Base-by-base conservation (phyloP, 2,329 filamentous ascomycete species). In the Xylariaceae sp. region DNA sequence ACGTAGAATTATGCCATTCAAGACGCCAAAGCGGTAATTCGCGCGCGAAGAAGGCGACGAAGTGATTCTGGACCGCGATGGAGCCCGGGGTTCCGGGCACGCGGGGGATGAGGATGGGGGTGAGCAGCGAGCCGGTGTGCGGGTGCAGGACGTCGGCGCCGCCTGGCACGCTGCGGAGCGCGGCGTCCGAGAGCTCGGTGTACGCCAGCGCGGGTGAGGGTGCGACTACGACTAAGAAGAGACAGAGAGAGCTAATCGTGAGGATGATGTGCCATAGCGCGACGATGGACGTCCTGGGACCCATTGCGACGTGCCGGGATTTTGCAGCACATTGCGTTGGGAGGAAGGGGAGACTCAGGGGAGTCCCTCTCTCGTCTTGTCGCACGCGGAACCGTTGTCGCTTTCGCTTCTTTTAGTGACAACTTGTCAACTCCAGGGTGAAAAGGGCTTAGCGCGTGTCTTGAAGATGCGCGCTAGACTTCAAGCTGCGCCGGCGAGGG, bases 1-100 rank as follows among this genome's bases (percentile, higher is more conserved):
- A 83, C 0, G 90, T 93, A n/a, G 89, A 92, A 75, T 97, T 97
- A 71, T 99, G 93, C 76, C 90, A 90, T 52, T 87, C 81, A 49
- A 96, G 73, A 4, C 78, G 82, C 94, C 94, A 99, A 41, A 83
- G 77, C 0, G 93, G 92, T 18, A 97, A 83, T 15, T 86, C 78
- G 4, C 78, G 79, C 53, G 75, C 75, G 76, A 97, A 96, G 81
- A 94, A 97, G 72, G 88, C 77, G 69, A 87, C 83, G 69, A 99
- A 91, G 75, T 97, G 93, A 49, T 84, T 80, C 66, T 94, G 88
- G 2, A 89, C 90, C 55, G 81, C 81, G 13, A 76, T 73, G 11
- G 88, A 90, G 34, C 91, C 92, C 1, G 86, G 80, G 0, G 92
- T 96, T 13, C 92, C 94, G 5, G 94, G 90, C 0, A 99, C 92